phyloP scores from a whole-genome alignment of 1,284 basidiomycete genomes.

The Malassezia furfur region DNA sequence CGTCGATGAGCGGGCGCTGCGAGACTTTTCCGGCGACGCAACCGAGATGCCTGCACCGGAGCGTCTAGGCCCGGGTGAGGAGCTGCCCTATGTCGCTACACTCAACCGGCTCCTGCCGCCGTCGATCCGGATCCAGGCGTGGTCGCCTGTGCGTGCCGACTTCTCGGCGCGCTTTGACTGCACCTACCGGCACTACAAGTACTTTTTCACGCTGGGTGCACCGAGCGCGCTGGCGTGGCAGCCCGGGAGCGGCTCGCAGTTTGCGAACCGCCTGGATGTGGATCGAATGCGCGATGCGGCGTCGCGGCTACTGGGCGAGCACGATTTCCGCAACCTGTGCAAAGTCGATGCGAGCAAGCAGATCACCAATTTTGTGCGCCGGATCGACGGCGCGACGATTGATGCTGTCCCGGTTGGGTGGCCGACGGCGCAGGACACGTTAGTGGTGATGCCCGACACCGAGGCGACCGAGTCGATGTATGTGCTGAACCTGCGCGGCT shows the following conservation, averaged over 20 bases:
- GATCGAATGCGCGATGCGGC: conserved; percentile 69
- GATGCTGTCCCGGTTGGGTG: conserved; percentile 36
- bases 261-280: conserved; percentile 24
- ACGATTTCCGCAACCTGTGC: conserved; percentile 93
- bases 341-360: conserved; percentile 91
- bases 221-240: conserved; percentile 21
- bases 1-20: conserved; percentile 29
- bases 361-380: conserved; percentile 65
- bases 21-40: neutral
- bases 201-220: conserved; percentile 59
- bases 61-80: conserved; percentile 42
- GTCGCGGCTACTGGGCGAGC: conserved; percentile 65
- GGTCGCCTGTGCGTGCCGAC: conserved; percentile 71
- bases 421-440: conserved; percentile 5
- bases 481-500: conserved; percentile 78
- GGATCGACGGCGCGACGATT: conserved; percentile 61
- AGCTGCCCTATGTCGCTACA: conserved; percentile 68
- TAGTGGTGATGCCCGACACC: conserved; percentile 9
- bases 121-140: conserved; percentile 82
- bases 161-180: conserved; percentile 89
- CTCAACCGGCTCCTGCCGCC: conserved; percentile 84
- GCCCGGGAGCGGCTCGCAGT: conserved; percentile 6
- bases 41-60: conserved; percentile 1
- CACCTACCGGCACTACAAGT: conserved; percentile 85
- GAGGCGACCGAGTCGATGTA: conserved; percentile 47